Evolutionary conservation across 1,284 basidiomycete genomes (phyloP).

Genomic region (Malassezia psittaci): DNA sequence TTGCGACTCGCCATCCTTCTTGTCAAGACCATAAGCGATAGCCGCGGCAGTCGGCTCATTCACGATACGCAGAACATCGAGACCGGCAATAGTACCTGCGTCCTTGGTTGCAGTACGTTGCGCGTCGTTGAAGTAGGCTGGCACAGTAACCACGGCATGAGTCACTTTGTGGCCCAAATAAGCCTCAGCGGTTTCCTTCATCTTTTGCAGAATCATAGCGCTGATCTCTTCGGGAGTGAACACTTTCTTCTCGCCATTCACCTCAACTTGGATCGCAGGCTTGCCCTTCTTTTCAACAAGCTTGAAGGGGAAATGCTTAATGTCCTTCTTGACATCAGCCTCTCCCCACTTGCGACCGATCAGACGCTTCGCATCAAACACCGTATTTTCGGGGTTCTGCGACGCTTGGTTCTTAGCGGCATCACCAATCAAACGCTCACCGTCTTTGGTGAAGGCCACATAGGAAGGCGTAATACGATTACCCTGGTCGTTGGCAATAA

Average conservation of each 20-base stretch:
- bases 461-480: constrained; percentile 49
- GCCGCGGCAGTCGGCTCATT: constrained; percentile 94
- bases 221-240: constrained; percentile 70
- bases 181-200: constrained; percentile 99
- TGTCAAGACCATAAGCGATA: constrained; percentile 96
- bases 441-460: constrained; percentile 52
- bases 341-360: constrained; percentile 58
- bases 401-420: constrained; percentile 58
- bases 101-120: constrained; percentile 99
- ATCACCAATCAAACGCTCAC: constrained; percentile 66
- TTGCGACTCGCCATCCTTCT: constrained; percentile 78
- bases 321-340: constrained; percentile 51
- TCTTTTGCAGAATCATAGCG: constrained; percentile 89
- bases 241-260: constrained; percentile 36
- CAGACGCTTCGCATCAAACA: constrained; percentile 90
- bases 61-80: constrained; percentile 92
- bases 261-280: constrained; percentile 45
- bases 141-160: constrained; percentile 91
- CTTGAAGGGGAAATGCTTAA: constrained; percentile 47
- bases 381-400: constrained; percentile 76
- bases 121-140: constrained; percentile 86
- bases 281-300: constrained; percentile 51
- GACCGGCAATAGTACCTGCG: constrained; percentile 89
- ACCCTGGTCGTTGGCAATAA: constrained; percentile 51
- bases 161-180: constrained; percentile 94